Percentiles rank a stretch among this genome's conserved stretches.
Conservation (phyloP, 2,329 filamentous ascomycete genomes). For the Hansfordia pulvinata region DNA sequence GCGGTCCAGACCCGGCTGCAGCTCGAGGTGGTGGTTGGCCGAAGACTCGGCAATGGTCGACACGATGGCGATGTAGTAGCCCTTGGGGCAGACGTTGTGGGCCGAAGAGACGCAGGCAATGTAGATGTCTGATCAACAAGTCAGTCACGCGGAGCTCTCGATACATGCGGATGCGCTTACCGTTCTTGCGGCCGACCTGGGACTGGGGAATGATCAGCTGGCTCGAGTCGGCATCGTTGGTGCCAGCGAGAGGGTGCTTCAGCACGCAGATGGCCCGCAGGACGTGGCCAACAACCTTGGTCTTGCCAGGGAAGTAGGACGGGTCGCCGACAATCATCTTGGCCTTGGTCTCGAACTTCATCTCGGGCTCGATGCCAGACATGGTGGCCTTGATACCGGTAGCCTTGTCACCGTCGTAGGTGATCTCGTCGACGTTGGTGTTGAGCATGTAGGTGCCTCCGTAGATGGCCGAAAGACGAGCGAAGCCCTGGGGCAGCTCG, state of each 20-base stretch:
- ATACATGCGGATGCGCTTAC: slow-evolving; percentile 31
- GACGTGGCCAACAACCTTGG: slow-evolving; percentile 75
- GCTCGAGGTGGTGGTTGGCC: slow-evolving; percentile 90
- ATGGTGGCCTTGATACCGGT: slow-evolving; percentile 95
- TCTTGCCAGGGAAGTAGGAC: slow-evolving; percentile 89
- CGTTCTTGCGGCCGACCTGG: slow-evolving; percentile 92
- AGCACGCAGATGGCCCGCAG: slow-evolving; percentile 95
- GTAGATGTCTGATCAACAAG: slow-evolving; percentile 69
- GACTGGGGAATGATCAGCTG: slow-evolving; percentile 98
- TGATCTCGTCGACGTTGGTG: slow-evolving; percentile 79
- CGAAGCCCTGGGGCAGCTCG: slow-evolving; percentile 95
- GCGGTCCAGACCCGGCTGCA: slow-evolving; percentile 82
- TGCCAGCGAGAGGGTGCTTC: slow-evolving; percentile 86
- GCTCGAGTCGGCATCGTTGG: slow-evolving; percentile 74
- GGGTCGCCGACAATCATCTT: slow-evolving; percentile 95
- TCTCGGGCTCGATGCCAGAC: slow-evolving; percentile 68
- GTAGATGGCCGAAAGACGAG: slow-evolving; percentile 94
- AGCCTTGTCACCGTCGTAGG: slow-evolving; percentile 77
- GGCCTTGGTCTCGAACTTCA: slow-evolving; percentile 93
- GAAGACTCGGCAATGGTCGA: slow-evolving; percentile 89
- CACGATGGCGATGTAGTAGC: slow-evolving; percentile 97
- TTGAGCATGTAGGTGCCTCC: slow-evolving; percentile 99
- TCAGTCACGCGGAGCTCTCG: slow-evolving; percentile 4
- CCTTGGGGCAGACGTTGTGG: slow-evolving; percentile 97
- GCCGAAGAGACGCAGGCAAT: slow-evolving; percentile 89